Evolutionary conservation across 345 rosid genomes (phyloP).

Genomic region (Viola odorata): DNA sequence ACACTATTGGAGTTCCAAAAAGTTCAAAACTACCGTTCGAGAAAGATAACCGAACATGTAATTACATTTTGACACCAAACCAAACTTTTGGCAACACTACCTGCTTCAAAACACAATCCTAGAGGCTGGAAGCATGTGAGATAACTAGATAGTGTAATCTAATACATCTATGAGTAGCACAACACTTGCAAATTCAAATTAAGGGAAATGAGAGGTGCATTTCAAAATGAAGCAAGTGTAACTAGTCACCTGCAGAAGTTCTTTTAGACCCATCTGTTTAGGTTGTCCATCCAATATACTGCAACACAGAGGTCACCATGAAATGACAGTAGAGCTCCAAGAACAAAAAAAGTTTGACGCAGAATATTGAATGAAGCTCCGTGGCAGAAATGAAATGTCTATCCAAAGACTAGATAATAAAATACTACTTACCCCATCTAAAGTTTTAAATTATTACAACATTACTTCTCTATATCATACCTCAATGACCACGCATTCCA

Average conservation of each 20-base stretch:
- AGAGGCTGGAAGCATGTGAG: too few relatives aligned
- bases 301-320: conserved; percentile 6
- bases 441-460: background rate
- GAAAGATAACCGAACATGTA: too few relatives aligned
- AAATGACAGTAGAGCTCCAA: background rate
- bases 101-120: too few relatives aligned
- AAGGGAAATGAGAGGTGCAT: too few relatives aligned
- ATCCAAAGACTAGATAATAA: background rate
- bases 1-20: too few relatives aligned
- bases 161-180: too few relatives aligned
- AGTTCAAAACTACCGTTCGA: too few relatives aligned
- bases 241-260: conserved; percentile 72
- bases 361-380: background rate
- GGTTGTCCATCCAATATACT: conserved; percentile 90
- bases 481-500: conserved; percentile 97
- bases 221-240: background rate
- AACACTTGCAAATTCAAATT: too few relatives aligned
- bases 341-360: background rate
- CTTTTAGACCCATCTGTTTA: conserved; percentile 84
- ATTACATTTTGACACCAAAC: too few relatives aligned
- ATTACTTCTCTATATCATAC: conserved; percentile 25
- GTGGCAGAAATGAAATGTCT: background rate
- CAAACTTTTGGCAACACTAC: too few relatives aligned
- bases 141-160: too few relatives aligned
- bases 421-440: conserved; percentile 45